Base-by-base conservation (phyloP, 2,329 filamentous ascomycete genomes). In the Colletotrichum somersetense region DNA sequence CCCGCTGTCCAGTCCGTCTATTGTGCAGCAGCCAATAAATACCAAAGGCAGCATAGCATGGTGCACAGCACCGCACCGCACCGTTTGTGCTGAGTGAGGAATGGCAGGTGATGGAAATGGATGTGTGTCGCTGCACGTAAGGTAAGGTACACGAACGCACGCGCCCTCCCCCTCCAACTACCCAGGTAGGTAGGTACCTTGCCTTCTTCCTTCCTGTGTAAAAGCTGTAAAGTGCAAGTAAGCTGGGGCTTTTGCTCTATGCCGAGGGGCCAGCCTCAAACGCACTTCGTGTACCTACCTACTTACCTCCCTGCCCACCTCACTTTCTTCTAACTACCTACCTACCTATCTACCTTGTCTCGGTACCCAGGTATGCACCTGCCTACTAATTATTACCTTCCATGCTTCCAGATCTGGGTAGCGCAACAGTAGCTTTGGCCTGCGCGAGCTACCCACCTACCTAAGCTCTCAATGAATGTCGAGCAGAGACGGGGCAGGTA, bases 211-310 rank as follows among this genome's bases (percentile, higher is more conserved):
- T 46, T 18, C 14, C 18, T 16, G 42, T 26, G 58, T 48, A 11
- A 48, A 23, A 42, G 46, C 61, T 63, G 10, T 40, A 35, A 52
- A 35, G 46, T 63, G 10, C 23, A 48, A n/a, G 14, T 62, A 35
- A 52, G n/a, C 61, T 62, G 26, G 14, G 42, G 42, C 44, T 33
- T 46, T 61, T 46, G 58, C 58, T 61, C 26, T 44, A n/a, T 61
- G 26, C 58, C 26, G 58, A 62, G 42, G 30, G 58, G 48, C 40
- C 42, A 46, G 23, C 30, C 42, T 30, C 23, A 46, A 55, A 35
- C 52, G 26, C 40, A 30, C 57, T 26, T 57, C 40, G 6, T 20
- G 42, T 44, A 59, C 44, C 26, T 26, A 26, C 3, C 26, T 26
- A 26, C 26, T 44, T 63, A 26, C 57, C 44, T n/a, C 20, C 33